Evolutionary conservation across 306 rosid genomes (phyloP), one percentile per base, ranked within the genome.

Genomic region (Pyrus communis): DNA sequence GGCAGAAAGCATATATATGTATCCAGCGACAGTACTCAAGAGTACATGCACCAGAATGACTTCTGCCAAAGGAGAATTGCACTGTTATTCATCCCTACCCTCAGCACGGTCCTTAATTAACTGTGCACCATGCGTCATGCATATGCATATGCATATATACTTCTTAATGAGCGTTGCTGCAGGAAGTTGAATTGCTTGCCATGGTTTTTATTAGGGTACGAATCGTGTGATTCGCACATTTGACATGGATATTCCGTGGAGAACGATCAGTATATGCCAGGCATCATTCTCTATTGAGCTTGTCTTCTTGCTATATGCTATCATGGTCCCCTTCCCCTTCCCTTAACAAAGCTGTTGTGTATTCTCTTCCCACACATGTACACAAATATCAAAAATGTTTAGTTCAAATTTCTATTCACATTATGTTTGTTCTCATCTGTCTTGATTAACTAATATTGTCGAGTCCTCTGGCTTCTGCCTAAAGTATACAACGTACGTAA

Each of bases 61-160:
- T 57, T 79, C 77, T 91, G 93, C 95, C 96, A 86, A 81, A 67
- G 82, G 88, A 91, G 91, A 69, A 80, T 84, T 85, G 86, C 93
- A 9, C 96, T 86, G 87, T 85, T 82, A 91, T 88, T 89, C 90
- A 74, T 79, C 85, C 74, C 86, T 87, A 86, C 88, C 88, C 51
- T 60, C 73, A 54, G 54, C 8, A 15, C 19, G 0, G 54, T 15
- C 19, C 19, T 49, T 49, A 14, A 49, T 49, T 15, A 15, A 54
- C 64, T 30, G 11, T 8, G 19, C 15, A 10, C 42, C 72, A 60
- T 75, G 55, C 55, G 54, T 21, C 45, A 49, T 49, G 19, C 54
- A 49, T 49, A 49, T 49, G 19, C 54, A 46, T 46, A 46, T 49
- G 51, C 13, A 58, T 22, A n/a, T 11, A 1, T 58, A 58, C 25